These are phyloP conservation scores for Candida tammaniensis DNA, from an alignment of 805 yeast species.

Conservation along the genomic window DNA sequence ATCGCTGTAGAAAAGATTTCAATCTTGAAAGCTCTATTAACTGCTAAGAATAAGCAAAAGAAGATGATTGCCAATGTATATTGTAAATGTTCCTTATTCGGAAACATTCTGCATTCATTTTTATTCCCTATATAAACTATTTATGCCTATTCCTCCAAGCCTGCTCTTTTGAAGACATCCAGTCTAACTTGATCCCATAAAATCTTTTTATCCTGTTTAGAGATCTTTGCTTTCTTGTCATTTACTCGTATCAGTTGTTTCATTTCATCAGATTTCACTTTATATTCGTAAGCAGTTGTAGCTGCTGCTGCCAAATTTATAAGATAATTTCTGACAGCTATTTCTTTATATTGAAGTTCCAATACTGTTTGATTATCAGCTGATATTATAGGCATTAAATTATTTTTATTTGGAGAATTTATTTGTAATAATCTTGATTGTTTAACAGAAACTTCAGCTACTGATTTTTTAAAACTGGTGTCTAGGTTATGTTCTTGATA, in stretches of 20 bases:
- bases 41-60: no score
- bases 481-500: constrained; percentile 50
- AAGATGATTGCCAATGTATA: no score
- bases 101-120: no score
- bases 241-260: constrained; percentile 23
- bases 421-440: constrained; percentile 43
- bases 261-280: constrained; percentile 34
- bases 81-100: no score
- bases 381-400: constrained; percentile 27
- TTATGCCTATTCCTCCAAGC: constrained; percentile 22
- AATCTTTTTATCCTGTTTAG: constrained; percentile 39
- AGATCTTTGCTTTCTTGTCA: constrained; percentile 28
- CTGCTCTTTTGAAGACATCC: constrained; percentile 50
- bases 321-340: constrained; percentile 48
- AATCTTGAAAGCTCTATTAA: no score
- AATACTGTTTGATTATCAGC: constrained; percentile 25
- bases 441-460: constrained; percentile 49
- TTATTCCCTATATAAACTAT: no score
- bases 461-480: constrained; percentile 39
- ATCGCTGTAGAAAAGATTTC: no score
- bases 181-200: constrained; percentile 51
- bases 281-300: constrained; percentile 51
- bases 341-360: constrained; percentile 38
- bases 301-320: constrained; percentile 55
- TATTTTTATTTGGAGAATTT: constrained; percentile 22